Base-by-base conservation (phyloP, 768 basidiomycete genomes). In the Leccinum incarnatum region DNA sequence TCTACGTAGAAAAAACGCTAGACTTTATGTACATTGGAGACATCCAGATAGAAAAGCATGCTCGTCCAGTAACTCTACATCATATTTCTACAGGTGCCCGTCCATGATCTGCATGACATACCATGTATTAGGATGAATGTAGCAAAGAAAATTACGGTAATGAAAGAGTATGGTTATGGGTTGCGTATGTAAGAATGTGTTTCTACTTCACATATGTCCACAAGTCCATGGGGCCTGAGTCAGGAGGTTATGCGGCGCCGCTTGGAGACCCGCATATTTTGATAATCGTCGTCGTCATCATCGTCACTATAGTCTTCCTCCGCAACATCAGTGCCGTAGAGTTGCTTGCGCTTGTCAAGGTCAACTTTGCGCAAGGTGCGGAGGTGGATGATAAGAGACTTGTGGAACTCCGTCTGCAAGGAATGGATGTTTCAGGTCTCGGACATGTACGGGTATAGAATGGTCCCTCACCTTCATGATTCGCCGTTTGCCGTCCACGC, bases 381-480 rank as follows among this genome's bases (percentile, higher is more conserved):
- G 50, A 91, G 76, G 59, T 83, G 79, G n/a, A 72, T 55, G 10
- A 79, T 75, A 51, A 91, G 72, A 4, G 83, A 82, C 68, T 82
- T 89, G 65, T 87, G 77, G 65, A 91, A 91, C 29, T 88, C 86
- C 64, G 76, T 86, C 89, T 91, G 34, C 53, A 40, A 5, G 29
- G 34, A 51, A 46, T 34, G 11, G 7, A 48, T 34, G 19, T 5
- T 54, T 61, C 29, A 67, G 32, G 21, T 42, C 29, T 48, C 25
- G 3, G 7, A 48, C 40, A 46, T n/a, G 12, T 12, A 25, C 11
- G 14, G 46, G 32, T 34, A 54, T 59, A 49, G 58, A 42, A 52
- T 51, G 27, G 29, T 5, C 21, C 58, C 78, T 57, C 54, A 88
- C 89, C 82, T 87, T 89, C 37, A 77, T 68, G 32, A 85, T 65